Evolutionary conservation across 352 stramenopile genomes (phyloP), one percentile per base, ranked within the genome.

Genomic region (Nothophytophthora sp.): DNA sequence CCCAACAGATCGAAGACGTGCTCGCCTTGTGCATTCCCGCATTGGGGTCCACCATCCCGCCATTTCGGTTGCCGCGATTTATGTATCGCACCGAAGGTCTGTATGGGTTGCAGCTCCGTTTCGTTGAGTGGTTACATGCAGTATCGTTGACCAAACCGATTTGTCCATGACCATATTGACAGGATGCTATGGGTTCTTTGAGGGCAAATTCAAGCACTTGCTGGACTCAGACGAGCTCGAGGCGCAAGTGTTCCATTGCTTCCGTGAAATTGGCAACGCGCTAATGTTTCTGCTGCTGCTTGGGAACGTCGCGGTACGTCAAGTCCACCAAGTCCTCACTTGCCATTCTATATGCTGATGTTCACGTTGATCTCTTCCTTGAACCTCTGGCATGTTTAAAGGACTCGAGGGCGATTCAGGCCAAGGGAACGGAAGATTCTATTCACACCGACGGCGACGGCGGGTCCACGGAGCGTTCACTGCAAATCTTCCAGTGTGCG

Each of bases 221-320:
- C 57, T 96, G 8, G 81, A 90, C 24, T 87, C 81, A 16, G 65
- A 83, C 20, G 88, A 93, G 41, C 68, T 96, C 3, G 81, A 92
- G 53, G 64, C 69, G 2, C 81, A 96, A 27, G 71, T 96, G 12
- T 91, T 96, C 25, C 86, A 96, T 50, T 88, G 68, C 24, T 72
- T 95, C 8, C 67, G 81, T 20, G 67, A 90, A 48, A 70, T 95
- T 36, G 87, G 87, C 8, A 96, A 96, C 36, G 67, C 74, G 2
- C 44, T 96, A 4, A 52, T 76, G 28, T 79, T 92, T 48, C 32
- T 96, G 2, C 23, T 76, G 15, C 20, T 77, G 4, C 49, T 90
- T 3, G 69, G 59, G 28, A 35, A 67, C 34, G 49, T 61, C 11
- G 37, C 72, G 37, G 72, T 88, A 62, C 22, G 51, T 58, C 5